phyloP scores from a whole-genome alignment of 2,329 filamentous ascomycete genomes.

The Boeremia lycopersici region DNA sequence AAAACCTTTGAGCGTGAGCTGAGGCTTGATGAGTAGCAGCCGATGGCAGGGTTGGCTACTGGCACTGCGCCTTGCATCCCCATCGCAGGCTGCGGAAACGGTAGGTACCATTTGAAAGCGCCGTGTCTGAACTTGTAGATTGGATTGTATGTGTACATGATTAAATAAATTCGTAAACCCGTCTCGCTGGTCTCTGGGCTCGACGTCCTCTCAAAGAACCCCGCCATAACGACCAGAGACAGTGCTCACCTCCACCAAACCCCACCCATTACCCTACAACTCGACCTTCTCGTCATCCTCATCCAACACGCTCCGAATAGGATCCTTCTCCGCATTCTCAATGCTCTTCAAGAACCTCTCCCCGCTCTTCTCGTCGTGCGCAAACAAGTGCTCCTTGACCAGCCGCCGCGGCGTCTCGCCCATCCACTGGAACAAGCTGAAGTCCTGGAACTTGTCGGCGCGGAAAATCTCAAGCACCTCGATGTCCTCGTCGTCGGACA shows the following conservation, averaged over 20 bases:
- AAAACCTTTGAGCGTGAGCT: too few relatives aligned
- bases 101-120: too few relatives aligned
- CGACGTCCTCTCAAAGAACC: conserved; percentile 15
- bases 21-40: too few relatives aligned
- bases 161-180: too few relatives aligned
- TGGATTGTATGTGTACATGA: too few relatives aligned
- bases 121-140: too few relatives aligned
- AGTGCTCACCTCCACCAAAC: not conserved
- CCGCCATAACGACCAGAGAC: conserved; percentile 11
- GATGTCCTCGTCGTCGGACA: conserved; percentile 72
- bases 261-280: conserved; percentile 13
- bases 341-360: conserved; percentile 68
- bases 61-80: too few relatives aligned
- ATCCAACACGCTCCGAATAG: conserved; percentile 39
- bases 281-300: conserved; percentile 38
- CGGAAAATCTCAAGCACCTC: conserved; percentile 79
- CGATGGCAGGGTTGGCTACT: too few relatives aligned
- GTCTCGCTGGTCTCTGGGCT: conserved; percentile 6
- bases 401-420: conserved; percentile 71
- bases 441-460: conserved; percentile 73
- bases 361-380: conserved; percentile 64
- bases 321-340: conserved; percentile 64
- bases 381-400: conserved; percentile 70
- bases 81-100: too few relatives aligned
- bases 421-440: conserved; percentile 77